These are phyloP conservation scores for Pythium phragmitis DNA, from an alignment of 352 stramenopile genomes.

Conservation along the genomic window DNA sequence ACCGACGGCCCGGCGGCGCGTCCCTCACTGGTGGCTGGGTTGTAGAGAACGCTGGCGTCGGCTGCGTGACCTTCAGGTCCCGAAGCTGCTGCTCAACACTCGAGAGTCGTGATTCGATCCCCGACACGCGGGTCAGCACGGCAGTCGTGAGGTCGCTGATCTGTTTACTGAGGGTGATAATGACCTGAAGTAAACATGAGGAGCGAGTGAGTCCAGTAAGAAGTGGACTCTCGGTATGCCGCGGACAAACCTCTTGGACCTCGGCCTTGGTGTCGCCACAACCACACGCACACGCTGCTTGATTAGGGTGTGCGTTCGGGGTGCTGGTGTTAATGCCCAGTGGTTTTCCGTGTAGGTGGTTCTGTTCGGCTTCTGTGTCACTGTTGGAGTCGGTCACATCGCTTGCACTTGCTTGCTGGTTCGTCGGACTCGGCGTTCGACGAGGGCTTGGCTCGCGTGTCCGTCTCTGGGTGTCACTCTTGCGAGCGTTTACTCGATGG, in stretches of 20 bases:
- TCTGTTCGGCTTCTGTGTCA: constrained; percentile 2
- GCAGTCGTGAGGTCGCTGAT: constrained; percentile 30
- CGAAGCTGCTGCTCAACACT: constrained; percentile 24
- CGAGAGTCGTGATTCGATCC: constrained; percentile 21
- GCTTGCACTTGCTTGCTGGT: constrained; percentile 5
- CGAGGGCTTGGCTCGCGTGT: constrained; percentile 1
- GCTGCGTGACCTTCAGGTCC: constrained; percentile 1
- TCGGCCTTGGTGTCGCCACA: constrained; percentile 23
- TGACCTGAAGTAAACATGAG: constrained; percentile 1
- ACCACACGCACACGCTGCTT: constrained; percentile 6
- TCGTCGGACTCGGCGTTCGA: neutral
- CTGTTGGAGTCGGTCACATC: constrained; percentile 12
- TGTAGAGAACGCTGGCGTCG: neutral
- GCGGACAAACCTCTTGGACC: constrained; percentile 22
- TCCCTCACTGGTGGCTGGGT: neutral
- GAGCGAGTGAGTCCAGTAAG: neutral
- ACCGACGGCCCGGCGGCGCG: neutral
- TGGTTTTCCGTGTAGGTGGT: neutral
- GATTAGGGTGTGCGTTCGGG: neutral
- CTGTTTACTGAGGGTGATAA: constrained; percentile 26
- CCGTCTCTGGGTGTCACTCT: neutral
- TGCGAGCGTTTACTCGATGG: neutral
- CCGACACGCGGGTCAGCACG: constrained; percentile 23
- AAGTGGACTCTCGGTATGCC: neutral
- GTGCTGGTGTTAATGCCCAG: neutral